phyloP scores from a whole-genome alignment of 2,329 filamentous ascomycete genomes.

The Pseudogymnoascus sp. region DNA sequence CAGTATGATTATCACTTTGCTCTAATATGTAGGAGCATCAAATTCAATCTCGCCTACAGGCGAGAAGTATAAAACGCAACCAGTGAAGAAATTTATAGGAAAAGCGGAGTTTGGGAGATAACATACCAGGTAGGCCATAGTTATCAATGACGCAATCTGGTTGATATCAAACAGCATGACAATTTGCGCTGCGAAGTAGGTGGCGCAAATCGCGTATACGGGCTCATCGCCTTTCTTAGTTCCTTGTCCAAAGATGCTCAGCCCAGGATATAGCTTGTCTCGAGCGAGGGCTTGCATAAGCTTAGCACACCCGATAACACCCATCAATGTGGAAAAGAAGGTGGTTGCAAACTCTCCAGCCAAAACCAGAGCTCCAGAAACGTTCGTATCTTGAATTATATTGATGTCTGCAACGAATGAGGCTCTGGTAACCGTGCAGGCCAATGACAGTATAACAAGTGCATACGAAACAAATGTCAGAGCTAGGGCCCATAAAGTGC shows the following conservation, averaged over 20 bases:
- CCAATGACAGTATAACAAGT: constrained; percentile 70
- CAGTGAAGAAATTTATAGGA: background rate
- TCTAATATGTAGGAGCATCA: background rate
- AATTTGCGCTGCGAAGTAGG: constrained; percentile 67
- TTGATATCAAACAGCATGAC: constrained; percentile 80
- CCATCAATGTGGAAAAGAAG: constrained; percentile 82
- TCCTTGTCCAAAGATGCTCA: constrained; percentile 67
- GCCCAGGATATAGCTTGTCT: constrained; percentile 70
- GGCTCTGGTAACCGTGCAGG: constrained; percentile 63
- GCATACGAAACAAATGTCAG: constrained; percentile 72
- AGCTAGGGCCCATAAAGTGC: constrained; percentile 70
- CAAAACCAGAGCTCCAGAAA: constrained; percentile 67
- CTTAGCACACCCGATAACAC: constrained; percentile 77
- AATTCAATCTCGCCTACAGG: background rate
- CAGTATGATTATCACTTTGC: constrained; percentile 11
- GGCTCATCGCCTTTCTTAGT: constrained; percentile 68
- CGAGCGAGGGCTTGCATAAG: constrained; percentile 75
- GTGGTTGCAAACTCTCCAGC: constrained; percentile 76
- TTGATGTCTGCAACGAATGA: constrained; percentile 70
- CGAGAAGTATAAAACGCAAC: background rate
- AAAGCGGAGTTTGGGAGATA: background rate
- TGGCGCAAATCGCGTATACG: constrained; percentile 66
- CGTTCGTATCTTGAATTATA: constrained; percentile 71
- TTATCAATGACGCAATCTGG: constrained; percentile 81
- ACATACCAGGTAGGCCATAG: constrained; percentile 73